These are phyloP conservation scores for Zymoseptoria crescenta DNA, from an alignment of 2,329 filamentous ascomycete species.

Conservation along the genomic window DNA sequence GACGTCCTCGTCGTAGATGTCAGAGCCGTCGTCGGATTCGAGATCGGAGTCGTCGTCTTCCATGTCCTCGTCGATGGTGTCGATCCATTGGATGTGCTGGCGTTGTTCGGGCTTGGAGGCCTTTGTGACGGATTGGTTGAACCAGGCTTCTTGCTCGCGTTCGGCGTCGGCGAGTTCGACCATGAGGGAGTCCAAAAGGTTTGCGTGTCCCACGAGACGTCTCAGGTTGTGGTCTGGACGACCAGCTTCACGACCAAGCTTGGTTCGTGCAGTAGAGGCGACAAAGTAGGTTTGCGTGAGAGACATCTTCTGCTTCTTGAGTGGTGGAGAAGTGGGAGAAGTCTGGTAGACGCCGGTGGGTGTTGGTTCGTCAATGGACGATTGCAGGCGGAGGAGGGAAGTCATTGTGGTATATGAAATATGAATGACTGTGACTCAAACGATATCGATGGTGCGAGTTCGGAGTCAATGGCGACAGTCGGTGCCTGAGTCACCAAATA, in stretches of 20 bases:
- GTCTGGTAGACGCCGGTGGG: conserved; percentile 38
- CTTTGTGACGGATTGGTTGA: conserved; percentile 87
- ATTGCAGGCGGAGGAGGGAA: conserved; percentile 43
- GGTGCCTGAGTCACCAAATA: neutral
- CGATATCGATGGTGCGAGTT: neutral
- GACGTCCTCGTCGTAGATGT: conserved; percentile 46
- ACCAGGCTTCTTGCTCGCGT: conserved; percentile 92
- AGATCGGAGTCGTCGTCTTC: conserved; percentile 39
- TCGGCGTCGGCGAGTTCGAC: conserved; percentile 84
- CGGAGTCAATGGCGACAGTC: neutral
- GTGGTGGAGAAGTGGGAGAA: conserved; percentile 35
- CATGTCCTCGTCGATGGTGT: conserved; percentile 65
- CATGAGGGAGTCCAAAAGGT: conserved; percentile 95
- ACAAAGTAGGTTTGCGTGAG: conserved; percentile 98
- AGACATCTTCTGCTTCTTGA: conserved; percentile 78
- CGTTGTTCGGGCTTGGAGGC: conserved; percentile 55
- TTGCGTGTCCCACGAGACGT: conserved; percentile 93
- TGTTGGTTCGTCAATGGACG: conserved; percentile 38
- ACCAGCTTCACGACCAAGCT: conserved; percentile 88
- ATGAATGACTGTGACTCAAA: conserved; percentile 5
- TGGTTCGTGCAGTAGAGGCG: conserved; percentile 89
- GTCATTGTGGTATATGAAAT: conserved; percentile 34
- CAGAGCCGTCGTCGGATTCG: conserved; percentile 44
- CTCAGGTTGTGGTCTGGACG: conserved; percentile 89
- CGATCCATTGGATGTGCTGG: conserved; percentile 80